Percentiles rank a stretch among this genome's conserved stretches.
Evolutionary conservation across 2,329 filamentous ascomycete species (phyloP).

Genomic region (Aureobasidium sp.): DNA sequence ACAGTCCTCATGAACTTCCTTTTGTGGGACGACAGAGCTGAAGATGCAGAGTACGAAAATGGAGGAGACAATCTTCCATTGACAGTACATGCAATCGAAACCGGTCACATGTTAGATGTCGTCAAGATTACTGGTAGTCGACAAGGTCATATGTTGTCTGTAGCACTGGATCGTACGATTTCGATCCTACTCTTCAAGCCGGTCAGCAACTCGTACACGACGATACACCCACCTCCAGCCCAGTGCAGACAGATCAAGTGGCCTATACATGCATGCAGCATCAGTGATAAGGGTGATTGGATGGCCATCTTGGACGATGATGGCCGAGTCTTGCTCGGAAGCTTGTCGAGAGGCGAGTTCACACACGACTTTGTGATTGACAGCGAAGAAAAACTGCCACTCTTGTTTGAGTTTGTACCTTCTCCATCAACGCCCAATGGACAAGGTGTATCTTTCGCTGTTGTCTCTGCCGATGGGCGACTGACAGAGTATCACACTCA

Average conservation of each 20-base stretch:
- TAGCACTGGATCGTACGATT: slow-evolving; percentile 56
- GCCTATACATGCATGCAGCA: slow-evolving; percentile 46
- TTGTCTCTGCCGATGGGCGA: slow-evolving; percentile 56
- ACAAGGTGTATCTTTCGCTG: slow-evolving; percentile 38
- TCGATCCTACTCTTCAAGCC: slow-evolving; percentile 3
- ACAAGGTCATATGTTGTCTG: slow-evolving; percentile 57
- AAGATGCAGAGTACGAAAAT: slow-evolving; percentile 34
- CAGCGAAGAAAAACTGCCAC: slow-evolving; percentile 48
- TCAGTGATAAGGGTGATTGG: slow-evolving; percentile 56
- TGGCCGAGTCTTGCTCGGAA: slow-evolving; percentile 54
- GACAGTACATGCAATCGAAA: slow-evolving; percentile 52
- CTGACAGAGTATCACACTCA: slow-evolving; percentile 50
- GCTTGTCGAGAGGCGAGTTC: slow-evolving; percentile 49
- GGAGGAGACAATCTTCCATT: slow-evolving; percentile 45
- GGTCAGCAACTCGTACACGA: slow-evolving; percentile 3
- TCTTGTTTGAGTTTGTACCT: slow-evolving; percentile 55
- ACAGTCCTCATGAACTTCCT: slow-evolving; percentile 66
- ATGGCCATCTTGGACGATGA: slow-evolving; percentile 56
- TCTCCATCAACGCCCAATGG: slow-evolving; percentile 24
- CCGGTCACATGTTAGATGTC: slow-evolving; percentile 58
- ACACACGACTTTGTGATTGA: slow-evolving; percentile 47
- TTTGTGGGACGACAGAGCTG: slow-evolving; percentile 53
- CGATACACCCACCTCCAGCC: slow-evolving; percentile 16
- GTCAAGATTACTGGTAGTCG: slow-evolving; percentile 53
- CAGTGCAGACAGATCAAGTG: slow-evolving; percentile 20